Base-by-base conservation (phyloP, 345 rosid genomes). In the Aegle marmelos region DNA sequence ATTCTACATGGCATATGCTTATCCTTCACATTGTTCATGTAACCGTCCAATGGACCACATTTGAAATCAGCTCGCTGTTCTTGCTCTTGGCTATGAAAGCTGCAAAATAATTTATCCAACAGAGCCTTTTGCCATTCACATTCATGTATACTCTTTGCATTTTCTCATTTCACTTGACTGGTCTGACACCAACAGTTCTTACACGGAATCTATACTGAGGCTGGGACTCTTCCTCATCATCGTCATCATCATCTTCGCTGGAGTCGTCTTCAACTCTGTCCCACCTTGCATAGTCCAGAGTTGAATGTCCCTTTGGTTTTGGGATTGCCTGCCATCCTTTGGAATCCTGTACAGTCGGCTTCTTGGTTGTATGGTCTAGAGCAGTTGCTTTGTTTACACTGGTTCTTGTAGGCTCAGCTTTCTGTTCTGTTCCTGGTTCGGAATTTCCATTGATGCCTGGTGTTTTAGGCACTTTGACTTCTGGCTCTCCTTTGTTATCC, bases 301-400 rank as follows among this genome's bases (percentile, higher is more conserved):
- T 53, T 1, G 99, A 91, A 85, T 95, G 98, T 54, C 99, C 99
- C 91, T 95, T 95, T 24, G 99, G 97, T 83, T 92, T 95, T 41
- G 99, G 99, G 70, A 95, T 95, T 7, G 98, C 88, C 86, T 91
- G 88, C 99, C 98, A 95, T 73, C 91, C 99, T 30, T 84, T 83
- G 27, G 94, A 79, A 56, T 82, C 80, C 24, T 81, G 85, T 24
- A 68, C 76, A 62, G 84, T 66, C 58, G 87, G 73, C 64, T 69
- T 85, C 80, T 89, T 89, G 73, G 72, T 72, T 73, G 53, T 78
- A 27, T 80, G 84, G 41, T 73, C 75, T 36, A 81, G 68, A n/a
- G 65, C 76, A 45, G 34, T 74, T 78, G 73, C 86, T 70, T 33
- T 84, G 60, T 67, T 58, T 4, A 76, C 36, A 62, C 67, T 56